Percentiles rank a stretch among this genome's conserved stretches.
These are phyloP conservation scores for Thermochaetoides thermophila DNA, from an alignment of 495 filamentous ascomycete genomes.

Conservation along the genomic window DNA sequence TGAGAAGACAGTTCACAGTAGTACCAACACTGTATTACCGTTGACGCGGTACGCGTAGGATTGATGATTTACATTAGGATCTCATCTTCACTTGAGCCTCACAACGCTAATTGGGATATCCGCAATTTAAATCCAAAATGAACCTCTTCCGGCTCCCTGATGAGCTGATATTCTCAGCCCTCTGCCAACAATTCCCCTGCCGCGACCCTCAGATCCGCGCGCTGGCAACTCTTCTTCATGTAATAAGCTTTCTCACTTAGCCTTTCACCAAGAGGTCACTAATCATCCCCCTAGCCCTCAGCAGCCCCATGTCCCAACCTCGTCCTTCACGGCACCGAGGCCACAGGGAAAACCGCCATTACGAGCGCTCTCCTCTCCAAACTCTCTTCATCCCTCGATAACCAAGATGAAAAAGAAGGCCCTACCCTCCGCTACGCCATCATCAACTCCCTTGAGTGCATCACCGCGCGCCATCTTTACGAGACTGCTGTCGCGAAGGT, in stretches of 20 bases:
- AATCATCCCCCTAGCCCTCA: conserved; percentile 20
- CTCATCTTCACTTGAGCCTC: not conserved
- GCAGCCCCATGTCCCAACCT: conserved; percentile 41
- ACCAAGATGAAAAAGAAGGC: conserved; percentile 2
- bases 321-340: conserved; percentile 71
- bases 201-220: conserved; percentile 49
- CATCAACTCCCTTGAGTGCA: conserved; percentile 68
- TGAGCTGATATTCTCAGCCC: conserved; percentile 35
- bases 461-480: conserved; percentile 77
- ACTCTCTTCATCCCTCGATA: conserved; percentile 8
- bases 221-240: conserved; percentile 46
- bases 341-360: conserved; percentile 80
- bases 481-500: conserved; percentile 45
- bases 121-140: not conserved
- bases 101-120: not conserved
- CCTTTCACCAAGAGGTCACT: conserved; percentile 1
- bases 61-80: not conserved
- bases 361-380: conserved; percentile 42
- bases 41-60: too few relatives aligned
- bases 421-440: conserved; percentile 45
- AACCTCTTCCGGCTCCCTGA: conserved; percentile 35
- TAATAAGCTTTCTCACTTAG: conserved; percentile 12
- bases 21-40: too few relatives aligned
- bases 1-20: too few relatives aligned
- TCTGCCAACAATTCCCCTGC: conserved; percentile 40